These are phyloP conservation scores for Scytalidium lignicola DNA, from an alignment of 2,329 filamentous ascomycete species.

Conservation along the genomic window DNA sequence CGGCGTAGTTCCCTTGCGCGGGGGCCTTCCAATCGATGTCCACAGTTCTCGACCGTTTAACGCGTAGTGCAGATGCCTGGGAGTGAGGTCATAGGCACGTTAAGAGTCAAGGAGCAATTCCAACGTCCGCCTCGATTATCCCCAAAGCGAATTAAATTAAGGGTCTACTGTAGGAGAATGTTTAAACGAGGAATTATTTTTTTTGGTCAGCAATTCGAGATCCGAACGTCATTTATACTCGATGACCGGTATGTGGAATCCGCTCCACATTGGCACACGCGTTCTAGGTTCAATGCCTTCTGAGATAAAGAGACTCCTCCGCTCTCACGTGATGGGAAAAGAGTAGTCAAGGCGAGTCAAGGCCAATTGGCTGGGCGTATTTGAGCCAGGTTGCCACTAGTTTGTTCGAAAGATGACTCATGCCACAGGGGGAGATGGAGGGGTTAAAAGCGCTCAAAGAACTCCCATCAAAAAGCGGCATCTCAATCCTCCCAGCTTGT, in stretches of 20 bases:
- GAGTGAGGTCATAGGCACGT: not conserved
- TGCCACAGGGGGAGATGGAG: not conserved
- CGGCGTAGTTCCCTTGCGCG: not conserved
- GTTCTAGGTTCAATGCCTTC: not conserved
- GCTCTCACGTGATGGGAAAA: not conserved
- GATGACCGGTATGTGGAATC: not conserved
- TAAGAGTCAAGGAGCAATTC: not conserved
- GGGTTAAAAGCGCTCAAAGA: not conserved
- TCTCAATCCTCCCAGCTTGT: too few relatives aligned
- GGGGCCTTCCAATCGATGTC: not conserved
- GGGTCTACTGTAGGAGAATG: too few relatives aligned
- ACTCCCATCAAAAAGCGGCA: not conserved
- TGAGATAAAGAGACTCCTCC: not conserved
- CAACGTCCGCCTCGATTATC: not conserved
- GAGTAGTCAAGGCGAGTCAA: not conserved
- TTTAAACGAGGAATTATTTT: too few relatives aligned
- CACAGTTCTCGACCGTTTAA: not conserved
- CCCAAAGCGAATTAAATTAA: too few relatives aligned
- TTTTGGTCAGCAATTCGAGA: too few relatives aligned
- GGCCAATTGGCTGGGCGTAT: not conserved
- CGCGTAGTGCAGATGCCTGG: not conserved
- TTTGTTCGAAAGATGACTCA: not conserved
- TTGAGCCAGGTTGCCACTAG: not conserved
- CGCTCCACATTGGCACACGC: not conserved
- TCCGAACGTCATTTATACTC: not conserved